These are phyloP conservation scores for Coprinellus micaceus DNA, from an alignment of 768 basidiomycete species.

Conservation along the genomic window DNA sequence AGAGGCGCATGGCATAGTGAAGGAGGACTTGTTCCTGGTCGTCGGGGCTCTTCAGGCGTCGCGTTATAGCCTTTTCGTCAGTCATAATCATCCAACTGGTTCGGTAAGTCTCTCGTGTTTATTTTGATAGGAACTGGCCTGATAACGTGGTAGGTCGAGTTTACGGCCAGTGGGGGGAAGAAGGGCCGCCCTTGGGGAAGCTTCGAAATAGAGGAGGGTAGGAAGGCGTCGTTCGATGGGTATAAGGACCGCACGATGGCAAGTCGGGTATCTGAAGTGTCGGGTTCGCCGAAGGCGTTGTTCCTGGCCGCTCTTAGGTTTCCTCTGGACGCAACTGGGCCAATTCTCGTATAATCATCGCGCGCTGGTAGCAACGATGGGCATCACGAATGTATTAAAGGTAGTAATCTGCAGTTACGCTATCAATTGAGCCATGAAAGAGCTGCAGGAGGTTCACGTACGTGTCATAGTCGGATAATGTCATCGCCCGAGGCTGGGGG, in stretches of 20 bases:
- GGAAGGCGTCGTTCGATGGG: constrained; percentile 9
- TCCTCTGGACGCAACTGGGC: constrained; percentile 6
- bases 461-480: neutral
- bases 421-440: too few relatives aligned
- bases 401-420: too few relatives aligned
- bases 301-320: constrained; percentile 14
- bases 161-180: constrained; percentile 18
- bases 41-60: constrained; percentile 19
- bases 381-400: neutral
- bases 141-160: constrained; percentile 14
- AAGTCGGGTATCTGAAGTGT: constrained; percentile 12
- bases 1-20: constrained; percentile 18
- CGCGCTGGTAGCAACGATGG: neutral
- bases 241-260: constrained; percentile 11
- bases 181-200: constrained; percentile 21
- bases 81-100: constrained; percentile 19
- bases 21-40: constrained; percentile 21
- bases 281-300: constrained; percentile 12
- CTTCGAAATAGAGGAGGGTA: constrained; percentile 15
- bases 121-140: neutral
- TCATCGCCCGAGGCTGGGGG: neutral
- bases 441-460: neutral
- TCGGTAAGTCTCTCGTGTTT: constrained; percentile 13
- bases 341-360: constrained; percentile 8
- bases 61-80: constrained; percentile 21